Evolutionary conservation across 345 rosid species (phyloP), one percentile per base, ranked within the genome.

Genomic region (Rhizophora apiculata): DNA sequence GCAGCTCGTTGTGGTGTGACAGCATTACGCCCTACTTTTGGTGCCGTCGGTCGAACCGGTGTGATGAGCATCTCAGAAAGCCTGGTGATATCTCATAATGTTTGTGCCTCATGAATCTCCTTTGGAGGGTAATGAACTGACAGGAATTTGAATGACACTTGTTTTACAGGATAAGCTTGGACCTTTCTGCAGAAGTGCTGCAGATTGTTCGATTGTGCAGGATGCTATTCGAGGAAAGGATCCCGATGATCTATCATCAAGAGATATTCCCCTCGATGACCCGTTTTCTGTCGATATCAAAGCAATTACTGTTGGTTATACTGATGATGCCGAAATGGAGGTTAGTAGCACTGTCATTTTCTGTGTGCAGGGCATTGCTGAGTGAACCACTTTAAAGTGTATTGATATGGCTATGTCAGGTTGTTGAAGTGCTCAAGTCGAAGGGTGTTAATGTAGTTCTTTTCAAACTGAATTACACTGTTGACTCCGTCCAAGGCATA

Each of bases 51-150:
- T 68, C 85, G 97, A 72, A 82, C 89, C 46, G 96, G 97, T 64
- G 97, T 88, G 18, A 89, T 92, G 97, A 88, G 97, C 83, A 72
- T 92, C 84, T 83, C 98, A 31, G 96, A 90, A 77, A 93, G 92
- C 78, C 70, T 92, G 87, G 96, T 89, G 80, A 72, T 61, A 53
- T 46, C 30, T 27, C 63, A 21, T 55, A 27, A 10, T 22, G 31
- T 72, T 56, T 39, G 30, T 22, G 8, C 52, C 18, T 11, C 16
- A 1, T 49, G 24, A 9, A 11, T 52, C 20, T 60, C 8, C 8
- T 61, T 58, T 68, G 1, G 6, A 26, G 8, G 20, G 15, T 32
- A 16, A 1, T 53, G 49, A 15, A 15, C 3, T 39, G 46, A 13
- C 20, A 30, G 18, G 27, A 48, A 76, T 39, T 30, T 55, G 51